Conservation (phyloP, 139 green algal genomes). For the Chlorella vulgaris region DNA sequence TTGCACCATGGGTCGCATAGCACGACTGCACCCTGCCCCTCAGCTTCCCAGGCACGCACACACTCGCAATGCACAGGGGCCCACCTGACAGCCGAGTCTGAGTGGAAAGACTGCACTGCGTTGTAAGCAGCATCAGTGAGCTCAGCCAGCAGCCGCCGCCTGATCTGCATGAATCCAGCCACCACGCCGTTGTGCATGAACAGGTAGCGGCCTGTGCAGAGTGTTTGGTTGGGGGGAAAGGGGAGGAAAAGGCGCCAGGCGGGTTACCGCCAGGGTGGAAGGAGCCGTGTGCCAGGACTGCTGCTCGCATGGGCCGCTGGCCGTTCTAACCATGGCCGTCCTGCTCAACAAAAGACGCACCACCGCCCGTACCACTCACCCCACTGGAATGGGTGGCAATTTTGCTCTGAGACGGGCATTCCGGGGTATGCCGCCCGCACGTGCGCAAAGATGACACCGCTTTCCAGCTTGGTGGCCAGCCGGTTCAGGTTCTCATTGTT, state of each 20-base stretch:
- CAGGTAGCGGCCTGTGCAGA: constrained; percentile 73
- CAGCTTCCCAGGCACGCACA: no score
- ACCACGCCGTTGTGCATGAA: constrained; percentile 99
- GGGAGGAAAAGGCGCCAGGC: no score
- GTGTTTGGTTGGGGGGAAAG: background rate
- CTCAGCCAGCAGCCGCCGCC: constrained; percentile 72
- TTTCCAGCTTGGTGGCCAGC: constrained; percentile 90
- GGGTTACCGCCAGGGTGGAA: no score
- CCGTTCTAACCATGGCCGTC: no score
- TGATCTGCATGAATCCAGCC: constrained; percentile 84
- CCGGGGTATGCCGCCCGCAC: constrained; percentile 92
- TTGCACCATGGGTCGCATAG: no score
- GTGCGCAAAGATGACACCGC: constrained; percentile 93
- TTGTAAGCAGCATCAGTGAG: constrained; percentile 93
- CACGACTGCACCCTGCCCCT: background rate
- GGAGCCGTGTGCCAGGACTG: no score
- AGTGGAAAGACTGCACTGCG: constrained; percentile 89
- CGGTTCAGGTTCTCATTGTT: constrained; percentile 97
- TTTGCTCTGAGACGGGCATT: constrained; percentile 94
- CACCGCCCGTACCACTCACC: no score
- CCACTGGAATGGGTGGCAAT: constrained; percentile 92
- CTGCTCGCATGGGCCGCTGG: no score
- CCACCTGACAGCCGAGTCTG: constrained; percentile 81
- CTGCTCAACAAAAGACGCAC: no score
- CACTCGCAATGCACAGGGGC: no score